A percentile compares a stretch with the other conserved stretches of the same genome.
phyloP scores from a whole-genome alignment of 495 filamentous ascomycete species.

The Cetradonia linearis region DNA sequence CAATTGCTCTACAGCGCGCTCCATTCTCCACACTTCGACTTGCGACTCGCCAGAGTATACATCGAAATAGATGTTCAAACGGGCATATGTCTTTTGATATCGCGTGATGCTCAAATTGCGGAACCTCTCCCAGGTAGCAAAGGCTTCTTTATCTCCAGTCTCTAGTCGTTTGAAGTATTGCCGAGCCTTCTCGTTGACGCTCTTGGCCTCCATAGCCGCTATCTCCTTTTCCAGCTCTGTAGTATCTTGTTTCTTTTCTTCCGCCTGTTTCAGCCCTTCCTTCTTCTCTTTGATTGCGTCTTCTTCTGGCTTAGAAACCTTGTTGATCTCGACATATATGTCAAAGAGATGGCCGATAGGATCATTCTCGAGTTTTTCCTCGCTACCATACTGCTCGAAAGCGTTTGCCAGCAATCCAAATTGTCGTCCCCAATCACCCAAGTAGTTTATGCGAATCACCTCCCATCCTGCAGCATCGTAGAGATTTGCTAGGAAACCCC shows the following conservation, averaged over 20 bases:
- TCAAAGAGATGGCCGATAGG: conserved; percentile 61
- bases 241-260: conserved; percentile 41
- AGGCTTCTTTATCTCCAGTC: conserved; percentile 61
- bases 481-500: conserved; percentile 59
- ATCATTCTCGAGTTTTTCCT: conserved; percentile 50
- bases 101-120: conserved; percentile 78
- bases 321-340: conserved; percentile 59
- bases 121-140: conserved; percentile 79
- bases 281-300: conserved; percentile 48
- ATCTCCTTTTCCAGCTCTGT: conserved; percentile 41
- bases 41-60: conserved; percentile 94
- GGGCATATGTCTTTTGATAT: conserved; percentile 72
- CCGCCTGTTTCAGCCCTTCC: conserved; percentile 43
- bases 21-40: conserved; percentile 75
- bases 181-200: conserved; percentile 54
- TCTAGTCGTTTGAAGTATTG: conserved; percentile 92
- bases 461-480: conserved; percentile 64
- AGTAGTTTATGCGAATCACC: conserved; percentile 61
- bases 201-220: conserved; percentile 41
- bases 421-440: conserved; percentile 71
- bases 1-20: conserved; percentile 51
- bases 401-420: conserved; percentile 62
- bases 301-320: conserved; percentile 41
- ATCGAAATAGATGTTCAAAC: conserved; percentile 87
- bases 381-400: conserved; percentile 53